Conservation (phyloP, 306 rosid species). For the Dalbergia oliveri region DNA sequence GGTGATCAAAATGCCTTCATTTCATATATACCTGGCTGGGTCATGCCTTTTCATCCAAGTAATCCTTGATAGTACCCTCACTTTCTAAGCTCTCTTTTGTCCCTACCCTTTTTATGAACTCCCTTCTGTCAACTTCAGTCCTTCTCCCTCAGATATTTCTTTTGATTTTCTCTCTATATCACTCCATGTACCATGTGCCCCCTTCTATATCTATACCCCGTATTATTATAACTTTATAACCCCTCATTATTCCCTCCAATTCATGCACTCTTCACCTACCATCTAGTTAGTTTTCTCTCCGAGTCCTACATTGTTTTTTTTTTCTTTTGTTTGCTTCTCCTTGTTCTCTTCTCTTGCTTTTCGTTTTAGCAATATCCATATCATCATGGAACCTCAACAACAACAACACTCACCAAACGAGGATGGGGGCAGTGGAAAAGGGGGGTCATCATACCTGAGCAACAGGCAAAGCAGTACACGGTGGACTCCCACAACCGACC, state of each 20-base stretch:
- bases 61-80: constrained; percentile 60
- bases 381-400: constrained; percentile 57
- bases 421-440: constrained; percentile 55
- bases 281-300: neutral
- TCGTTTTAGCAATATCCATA: constrained; percentile 5
- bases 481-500: constrained; percentile 96
- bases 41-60: constrained; percentile 67
- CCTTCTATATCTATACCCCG: constrained; percentile 17
- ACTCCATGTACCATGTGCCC: constrained; percentile 60
- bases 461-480: constrained; percentile 91
- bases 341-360: constrained; percentile 38
- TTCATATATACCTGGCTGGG: constrained; percentile 16
- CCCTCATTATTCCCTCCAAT: constrained; percentile 45
- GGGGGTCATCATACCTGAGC: constrained; percentile 48
- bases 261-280: constrained; percentile 45
- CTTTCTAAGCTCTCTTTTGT: constrained; percentile 90
- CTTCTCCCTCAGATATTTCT: constrained; percentile 83
- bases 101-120: constrained; percentile 88
- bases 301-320: constrained; percentile 24
- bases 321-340: constrained; percentile 32
- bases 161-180: constrained; percentile 67
- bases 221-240: constrained; percentile 34
- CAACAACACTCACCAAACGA: constrained; percentile 41
- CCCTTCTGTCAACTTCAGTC: constrained; percentile 87
- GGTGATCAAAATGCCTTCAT: neutral